Percentiles rank a stretch among this genome's conserved stretches.
phyloP scores from a whole-genome alignment of 192 early-diverging fungal species.

The Coemansia sp. region DNA sequence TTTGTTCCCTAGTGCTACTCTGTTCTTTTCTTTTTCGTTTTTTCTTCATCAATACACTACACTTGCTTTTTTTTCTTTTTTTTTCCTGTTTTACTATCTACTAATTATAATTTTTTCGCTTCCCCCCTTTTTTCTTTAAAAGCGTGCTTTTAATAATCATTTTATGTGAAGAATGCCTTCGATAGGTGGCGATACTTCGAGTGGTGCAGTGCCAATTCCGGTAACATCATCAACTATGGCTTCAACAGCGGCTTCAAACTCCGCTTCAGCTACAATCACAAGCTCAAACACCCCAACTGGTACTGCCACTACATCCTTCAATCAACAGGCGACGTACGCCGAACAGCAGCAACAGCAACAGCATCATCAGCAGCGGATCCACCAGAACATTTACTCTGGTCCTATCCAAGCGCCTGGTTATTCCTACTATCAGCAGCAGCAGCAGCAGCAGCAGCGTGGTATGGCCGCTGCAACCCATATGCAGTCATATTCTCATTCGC shows the following conservation, averaged over 20 bases:
- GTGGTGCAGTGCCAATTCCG: neutral
- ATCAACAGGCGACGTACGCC: conserved; percentile 2
- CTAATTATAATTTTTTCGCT: neutral
- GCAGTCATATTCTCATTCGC: neutral
- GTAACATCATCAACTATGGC: neutral
- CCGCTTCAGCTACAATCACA: conserved; percentile 2
- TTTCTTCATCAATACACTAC: conserved; percentile 2
- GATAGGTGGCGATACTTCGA: conserved; percentile 1
- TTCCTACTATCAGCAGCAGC: conserved; percentile 14
- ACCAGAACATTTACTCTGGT: neutral
- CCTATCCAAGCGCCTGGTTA: neutral
- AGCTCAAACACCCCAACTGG: neutral
- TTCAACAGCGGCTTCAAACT: neutral
- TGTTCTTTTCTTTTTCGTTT: neutral
- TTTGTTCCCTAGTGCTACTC: neutral
- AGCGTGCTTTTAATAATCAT: neutral
- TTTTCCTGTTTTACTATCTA: neutral
- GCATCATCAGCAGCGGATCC: too few relatives aligned
- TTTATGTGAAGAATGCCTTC: conserved; percentile 4
- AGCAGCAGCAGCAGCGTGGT: neutral
- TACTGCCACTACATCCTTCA: neutral
- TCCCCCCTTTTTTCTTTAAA: neutral
- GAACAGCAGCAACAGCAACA: neutral
- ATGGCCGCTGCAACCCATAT: neutral
- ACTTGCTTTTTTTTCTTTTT: neutral